phyloP scores from a whole-genome alignment of 768 basidiomycete genomes.

The Suillus variegatus region DNA sequence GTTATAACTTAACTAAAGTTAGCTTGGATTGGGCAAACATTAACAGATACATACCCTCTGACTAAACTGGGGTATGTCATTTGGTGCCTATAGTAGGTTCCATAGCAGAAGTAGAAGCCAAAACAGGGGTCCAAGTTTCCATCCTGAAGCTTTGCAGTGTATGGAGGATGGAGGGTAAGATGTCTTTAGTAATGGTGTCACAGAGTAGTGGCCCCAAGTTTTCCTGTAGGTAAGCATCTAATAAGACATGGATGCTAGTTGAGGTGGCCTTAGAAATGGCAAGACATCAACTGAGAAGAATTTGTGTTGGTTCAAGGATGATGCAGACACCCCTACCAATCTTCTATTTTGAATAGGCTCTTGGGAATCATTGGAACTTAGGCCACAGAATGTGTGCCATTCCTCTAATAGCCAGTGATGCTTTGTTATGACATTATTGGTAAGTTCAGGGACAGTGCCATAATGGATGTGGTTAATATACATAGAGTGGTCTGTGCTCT shows the following conservation, averaged over 20 bases:
- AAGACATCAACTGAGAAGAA: not conserved
- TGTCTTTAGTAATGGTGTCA: not conserved
- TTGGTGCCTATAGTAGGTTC: not conserved
- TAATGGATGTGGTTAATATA: too few relatives aligned
- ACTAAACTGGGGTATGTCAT: not conserved
- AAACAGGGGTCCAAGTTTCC: too few relatives aligned
- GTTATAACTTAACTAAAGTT: not conserved
- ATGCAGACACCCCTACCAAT: not conserved
- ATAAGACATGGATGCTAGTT: not conserved
- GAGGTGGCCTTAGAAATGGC: not conserved
- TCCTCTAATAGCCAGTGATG: too few relatives aligned
- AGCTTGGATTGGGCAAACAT: not conserved
- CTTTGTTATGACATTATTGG: too few relatives aligned
- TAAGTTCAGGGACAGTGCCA: too few relatives aligned
- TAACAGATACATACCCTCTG: not conserved
- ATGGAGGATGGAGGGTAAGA: not conserved
- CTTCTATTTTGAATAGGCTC: not conserved
- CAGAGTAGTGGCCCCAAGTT: not conserved
- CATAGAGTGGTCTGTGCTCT: too few relatives aligned
- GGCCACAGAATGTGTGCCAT: too few relatives aligned
- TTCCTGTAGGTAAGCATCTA: not conserved
- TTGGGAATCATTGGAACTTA: not conserved
- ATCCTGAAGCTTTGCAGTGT: not conserved
- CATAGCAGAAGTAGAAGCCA: not conserved
- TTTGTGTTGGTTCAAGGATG: not conserved